These are phyloP conservation scores for Apophysomyces elegans DNA, from an alignment of 371 early-diverging fungal species.

Conservation along the genomic window DNA sequence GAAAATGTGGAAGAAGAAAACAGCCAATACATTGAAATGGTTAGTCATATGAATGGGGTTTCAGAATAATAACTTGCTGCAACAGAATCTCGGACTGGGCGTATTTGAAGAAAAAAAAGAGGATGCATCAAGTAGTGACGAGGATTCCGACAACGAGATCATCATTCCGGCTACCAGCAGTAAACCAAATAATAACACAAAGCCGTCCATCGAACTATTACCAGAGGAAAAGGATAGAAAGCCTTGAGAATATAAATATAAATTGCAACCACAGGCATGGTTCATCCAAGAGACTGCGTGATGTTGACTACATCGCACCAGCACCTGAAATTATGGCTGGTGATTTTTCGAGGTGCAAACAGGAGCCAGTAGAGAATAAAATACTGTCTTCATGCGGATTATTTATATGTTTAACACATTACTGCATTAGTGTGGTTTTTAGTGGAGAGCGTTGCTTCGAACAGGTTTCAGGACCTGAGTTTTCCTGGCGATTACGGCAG, in stretches of 20 bases:
- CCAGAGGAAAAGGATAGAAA: slow-evolving; percentile 7
- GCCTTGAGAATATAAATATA: not conserved
- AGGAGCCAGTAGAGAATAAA: no score
- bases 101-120: slow-evolving; percentile 59
- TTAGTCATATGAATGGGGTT: slow-evolving; percentile 12
- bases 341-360: no score
- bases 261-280: not conserved
- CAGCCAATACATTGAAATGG: slow-evolving; percentile 70
- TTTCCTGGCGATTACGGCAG: no score
- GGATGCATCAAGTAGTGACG: slow-evolving; percentile 19
- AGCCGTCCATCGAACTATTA: slow-evolving; percentile 20
- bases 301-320: not conserved
- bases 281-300: not conserved
- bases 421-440: no score
- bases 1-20: slow-evolving; percentile 58
- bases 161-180: slow-evolving; percentile 41
- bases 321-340: no score
- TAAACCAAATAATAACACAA: slow-evolving; percentile 27
- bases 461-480: no score
- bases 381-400: no score
- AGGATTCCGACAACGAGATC: slow-evolving; percentile 41
- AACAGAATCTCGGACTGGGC: slow-evolving; percentile 61
- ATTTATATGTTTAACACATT: no score
- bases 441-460: no score
- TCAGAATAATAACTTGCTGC: not conserved